Evolutionary conservation across 345 rosid genomes (phyloP).

Genomic region (Excoecaria cochinchinensis): DNA sequence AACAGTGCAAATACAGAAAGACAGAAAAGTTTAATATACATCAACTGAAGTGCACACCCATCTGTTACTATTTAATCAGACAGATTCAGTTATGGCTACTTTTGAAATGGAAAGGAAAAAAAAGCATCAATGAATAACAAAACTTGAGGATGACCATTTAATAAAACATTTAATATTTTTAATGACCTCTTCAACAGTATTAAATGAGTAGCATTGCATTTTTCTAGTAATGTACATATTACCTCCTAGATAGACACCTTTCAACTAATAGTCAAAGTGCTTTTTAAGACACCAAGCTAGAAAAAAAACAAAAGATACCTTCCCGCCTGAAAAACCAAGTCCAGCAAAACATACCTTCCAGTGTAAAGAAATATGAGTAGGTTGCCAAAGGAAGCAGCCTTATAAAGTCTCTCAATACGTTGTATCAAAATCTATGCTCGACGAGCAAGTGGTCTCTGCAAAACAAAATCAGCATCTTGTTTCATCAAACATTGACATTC

Average conservation of each 20-base stretch:
- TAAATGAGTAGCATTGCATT: not conserved
- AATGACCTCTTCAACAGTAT: not conserved
- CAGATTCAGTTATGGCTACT: not conserved
- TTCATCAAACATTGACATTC: not conserved
- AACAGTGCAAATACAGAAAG: not conserved
- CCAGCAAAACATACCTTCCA: slow-evolving; percentile 59
- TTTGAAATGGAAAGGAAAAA: not conserved
- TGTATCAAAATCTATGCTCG: slow-evolving; percentile 77
- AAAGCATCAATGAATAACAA: not conserved
- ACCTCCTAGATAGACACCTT: not conserved
- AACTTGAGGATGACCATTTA: not conserved
- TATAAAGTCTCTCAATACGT: slow-evolving; percentile 77
- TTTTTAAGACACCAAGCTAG: too few species aligned
- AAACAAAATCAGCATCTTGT: slow-evolving; percentile 12
- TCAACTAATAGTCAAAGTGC: not conserved
- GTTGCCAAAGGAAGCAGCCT: slow-evolving; percentile 89
- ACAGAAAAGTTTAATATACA: not conserved
- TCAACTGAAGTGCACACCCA: not conserved
- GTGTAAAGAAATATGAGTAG: slow-evolving; percentile 83
- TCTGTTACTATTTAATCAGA: not conserved
- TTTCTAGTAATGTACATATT: not conserved
- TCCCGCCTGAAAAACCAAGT: not conserved
- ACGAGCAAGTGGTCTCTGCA: slow-evolving; percentile 82
- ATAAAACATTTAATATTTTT: not conserved
- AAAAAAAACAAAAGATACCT: not conserved